Evolutionary conservation across 192 early-diverging fungal species (phyloP), one percentile per base, ranked within the genome.

Genomic region (Podila verticillata): DNA sequence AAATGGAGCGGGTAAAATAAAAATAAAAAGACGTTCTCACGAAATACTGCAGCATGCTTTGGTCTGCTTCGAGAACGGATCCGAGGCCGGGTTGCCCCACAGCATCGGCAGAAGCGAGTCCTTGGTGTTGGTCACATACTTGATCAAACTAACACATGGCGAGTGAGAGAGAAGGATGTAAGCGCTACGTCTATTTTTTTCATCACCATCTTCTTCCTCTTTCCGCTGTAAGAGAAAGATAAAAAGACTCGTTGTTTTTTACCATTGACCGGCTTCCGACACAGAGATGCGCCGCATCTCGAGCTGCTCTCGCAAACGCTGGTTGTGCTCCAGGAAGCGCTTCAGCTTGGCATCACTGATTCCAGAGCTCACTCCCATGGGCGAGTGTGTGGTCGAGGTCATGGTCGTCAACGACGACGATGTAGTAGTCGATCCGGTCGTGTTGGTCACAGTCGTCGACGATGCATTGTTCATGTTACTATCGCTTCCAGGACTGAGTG

Each of bases 211-310:
- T 47, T 48, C 47, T 35, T 24, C 44, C 3, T 61, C 31, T 9
- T 34, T 22, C 29, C 17, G 20, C 28, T 57, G n/a, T 12, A 13
- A 69, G 17, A 66, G 5, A 56, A 66, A 57, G 9, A 12, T 44
- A 48, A 39, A 31, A 0, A 60, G 3, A 28, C 32, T 20, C 30
- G 24, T 61, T 17, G 30, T 64, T 56, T 51, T 47, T 73, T 84
- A 86, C 85, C 83, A 82, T 71, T 74, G 65, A 62, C 83, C 80
- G 34, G 93, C 92, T 65, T 93, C 91, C 44, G 93, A 93, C 34
- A 93, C 91, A 36, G 91, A 83, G 22, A 95, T 92, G 36, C 92
- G 90, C 24, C 85, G 88, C 73, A 95, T 87, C 60, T 95, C 93
- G 44, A 95, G 89, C 78, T 92, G 92, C 66, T 95, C 92, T 73